These are phyloP conservation scores for Plasmodium ovale DNA, from an alignment of 169 alveolate genomes.

Conservation along the genomic window DNA sequence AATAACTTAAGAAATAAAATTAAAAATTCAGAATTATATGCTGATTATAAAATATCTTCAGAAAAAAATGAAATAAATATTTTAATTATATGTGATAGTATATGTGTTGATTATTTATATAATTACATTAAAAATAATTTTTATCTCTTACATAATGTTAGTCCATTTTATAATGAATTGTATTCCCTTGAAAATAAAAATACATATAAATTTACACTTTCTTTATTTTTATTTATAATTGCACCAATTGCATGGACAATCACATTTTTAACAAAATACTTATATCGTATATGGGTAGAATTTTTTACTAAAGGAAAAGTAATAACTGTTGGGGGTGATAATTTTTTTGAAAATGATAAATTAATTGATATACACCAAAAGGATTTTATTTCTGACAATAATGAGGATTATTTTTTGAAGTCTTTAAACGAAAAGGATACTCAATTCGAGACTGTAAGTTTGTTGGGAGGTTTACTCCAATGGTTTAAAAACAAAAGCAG, in stretches of 20 bases:
- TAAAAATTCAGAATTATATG: slow-evolving; percentile 37
- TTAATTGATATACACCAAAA: slow-evolving; percentile 32
- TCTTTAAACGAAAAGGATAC: slow-evolving; percentile 9
- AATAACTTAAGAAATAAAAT: slow-evolving; percentile 47
- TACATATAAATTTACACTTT: slow-evolving; percentile 43
- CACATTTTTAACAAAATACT: slow-evolving; percentile 34
- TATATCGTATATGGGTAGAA: slow-evolving; percentile 64
- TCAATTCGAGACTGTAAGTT: slow-evolving; percentile 55
- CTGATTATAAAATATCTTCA: slow-evolving; percentile 32
- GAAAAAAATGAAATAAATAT: slow-evolving; percentile 60
- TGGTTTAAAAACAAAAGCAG: slow-evolving; percentile 76
- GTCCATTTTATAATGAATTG: slow-evolving; percentile 70
- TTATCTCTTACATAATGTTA: slow-evolving; percentile 18
- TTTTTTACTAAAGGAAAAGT: slow-evolving; percentile 74
- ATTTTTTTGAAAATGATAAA: slow-evolving; percentile 48
- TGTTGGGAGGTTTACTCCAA: slow-evolving; percentile 64
- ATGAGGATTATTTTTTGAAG: slow-evolving; percentile 7
- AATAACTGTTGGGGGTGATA: slow-evolving; percentile 74
- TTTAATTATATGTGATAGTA: slow-evolving; percentile 67
- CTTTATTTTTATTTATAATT: slow-evolving; percentile 61
- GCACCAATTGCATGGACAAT: slow-evolving; percentile 72
- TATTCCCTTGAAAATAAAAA: slow-evolving; percentile 61
- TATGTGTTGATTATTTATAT: slow-evolving; percentile 74
- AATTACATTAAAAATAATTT: slow-evolving; percentile 41
- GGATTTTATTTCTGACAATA: not conserved